Evolutionary conservation across 2,329 filamentous ascomycete species (phyloP).

Genomic region (Neophaeococcomyces mojaviensis): DNA sequence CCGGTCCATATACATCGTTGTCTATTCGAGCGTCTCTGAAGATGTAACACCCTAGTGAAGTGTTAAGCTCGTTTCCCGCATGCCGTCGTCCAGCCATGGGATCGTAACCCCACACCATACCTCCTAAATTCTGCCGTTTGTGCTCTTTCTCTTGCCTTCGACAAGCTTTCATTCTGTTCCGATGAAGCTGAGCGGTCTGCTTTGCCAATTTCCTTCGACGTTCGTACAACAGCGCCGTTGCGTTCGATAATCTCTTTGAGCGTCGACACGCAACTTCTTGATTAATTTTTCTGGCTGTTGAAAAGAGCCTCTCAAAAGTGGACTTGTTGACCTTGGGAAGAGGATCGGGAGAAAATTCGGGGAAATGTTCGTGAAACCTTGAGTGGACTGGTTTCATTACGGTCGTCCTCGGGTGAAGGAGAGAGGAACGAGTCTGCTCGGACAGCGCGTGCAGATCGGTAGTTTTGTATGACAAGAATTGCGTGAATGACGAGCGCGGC

Average conservation of each 20-base stretch:
- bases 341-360: no score
- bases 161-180: conserved; percentile 17
- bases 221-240: conserved; percentile 12
- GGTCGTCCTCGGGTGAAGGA: no score
- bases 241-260: not conserved
- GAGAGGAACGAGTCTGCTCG: conserved; percentile 1
- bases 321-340: not conserved
- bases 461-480: conserved; percentile 2
- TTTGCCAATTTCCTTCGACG: conserved; percentile 43
- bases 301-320: not conserved
- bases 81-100: conserved; percentile 14
- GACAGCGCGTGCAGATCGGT: not conserved
- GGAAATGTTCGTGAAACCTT: no score
- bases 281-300: not conserved
- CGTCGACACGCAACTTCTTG: not conserved
- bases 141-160: conserved; percentile 2
- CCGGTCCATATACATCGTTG: conserved; percentile 4
- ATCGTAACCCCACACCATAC: conserved; percentile 17
- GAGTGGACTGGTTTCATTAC: no score
- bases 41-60: conserved; percentile 1
- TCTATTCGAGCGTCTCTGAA: not conserved
- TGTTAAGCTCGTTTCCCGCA: not conserved
- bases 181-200: conserved; percentile 36
- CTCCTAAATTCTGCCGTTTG: conserved; percentile 4
- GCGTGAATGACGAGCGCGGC: conserved; percentile 7